Evolutionary conservation across 495 filamentous ascomycete species (phyloP), one percentile per base, ranked within the genome.

Genomic region (Tuber microsphaerosporum): DNA sequence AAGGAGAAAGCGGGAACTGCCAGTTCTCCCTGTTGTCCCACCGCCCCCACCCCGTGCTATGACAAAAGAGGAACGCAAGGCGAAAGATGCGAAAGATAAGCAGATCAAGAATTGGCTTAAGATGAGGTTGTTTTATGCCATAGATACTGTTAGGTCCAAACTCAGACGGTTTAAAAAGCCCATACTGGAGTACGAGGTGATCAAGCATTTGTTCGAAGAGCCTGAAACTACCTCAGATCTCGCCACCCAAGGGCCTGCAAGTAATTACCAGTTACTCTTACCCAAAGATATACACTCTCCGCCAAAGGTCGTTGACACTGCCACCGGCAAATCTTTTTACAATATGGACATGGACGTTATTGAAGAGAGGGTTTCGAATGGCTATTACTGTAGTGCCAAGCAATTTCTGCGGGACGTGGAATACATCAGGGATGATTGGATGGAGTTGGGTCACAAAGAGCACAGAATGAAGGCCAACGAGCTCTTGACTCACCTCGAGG

Each of bases 321-420:
- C 87, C 5, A 91, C 90, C 1, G 89, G 88, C 69, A 96, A 94
- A 81, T 94, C 94, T 83, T 97, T 89, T 81, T 97, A 97, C 85
- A 99, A 99, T 79, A 85, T 98, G 72, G 93, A 98, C 78, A 91
- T 92, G n/a, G 91, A 89, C 6, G 95, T 92, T 10, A 97, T 99
- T 74, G 95, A 99, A 85, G 93, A 95, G 81, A 91, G 95, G 45
- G 87, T 98, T 39, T 93, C 93, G 8, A 97, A 98, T 84, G 95
- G 96, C 31, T 98, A 91, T 83, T 99, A 99, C 84, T 93, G 92
- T 81, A 88, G 93, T 22, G 91, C 94, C 0, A 89, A 89, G 75
- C 94, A 97, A 80, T 99, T 97, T 80, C 84, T 95, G 73, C 89
- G 89, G 44, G 95, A 99, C 82, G 90, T 97, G 78, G 90, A 92